Evolutionary conservation across 2,329 filamentous ascomycete genomes (phyloP), one percentile per base, ranked within the genome.

Genomic region (Pseudopyricularia cyperi): DNA sequence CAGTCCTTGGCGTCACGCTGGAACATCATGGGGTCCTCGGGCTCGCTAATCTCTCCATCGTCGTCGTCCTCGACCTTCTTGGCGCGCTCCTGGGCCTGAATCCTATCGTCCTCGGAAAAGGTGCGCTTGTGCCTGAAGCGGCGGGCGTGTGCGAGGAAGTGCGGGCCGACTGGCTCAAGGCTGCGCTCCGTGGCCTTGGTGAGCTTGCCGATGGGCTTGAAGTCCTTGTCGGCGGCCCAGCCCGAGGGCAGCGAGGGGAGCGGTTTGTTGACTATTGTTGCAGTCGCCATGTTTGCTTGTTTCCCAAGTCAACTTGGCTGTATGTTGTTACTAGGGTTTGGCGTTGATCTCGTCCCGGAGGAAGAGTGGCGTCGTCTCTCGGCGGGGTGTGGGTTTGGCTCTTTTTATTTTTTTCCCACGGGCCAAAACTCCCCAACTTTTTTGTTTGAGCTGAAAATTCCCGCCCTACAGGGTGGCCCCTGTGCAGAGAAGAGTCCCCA

Each of bases 91-190:
- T 94, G 87, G 48, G 93, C 93, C 74, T 96, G 89, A 66, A 98
- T 94, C 59, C 90, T 87, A 69, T 98, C 93, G 71, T 98, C 93
- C 73, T 98, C 91, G 63, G 88, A 95, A 73, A 98, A 98, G 50
- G 93, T 98, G 65, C 93, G 89, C 76, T 95, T 89, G 73, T 97
- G 90, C 58, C 90, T 86, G 71, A 89, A 88, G 71, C 93, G 87
- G 66, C 93, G 90, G 62, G 93, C 93, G 70, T 97, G 90, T 60
- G 93, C 93, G 59, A 98, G 83, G 77, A 96, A 98, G 75, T 96
- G 89, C 70, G 93, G 91, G 60, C 93, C 93, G 60, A 97, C 88
- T 52, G 93, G 90, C 76, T 97, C 93, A 63, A 98, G 83, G 66
- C 86, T 91, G 65, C 93, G 85, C 73, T 90, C 83, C 50, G 82